Conservation (phyloP, 208 protist genomes). For the Tritrichomonas foetus region DNA sequence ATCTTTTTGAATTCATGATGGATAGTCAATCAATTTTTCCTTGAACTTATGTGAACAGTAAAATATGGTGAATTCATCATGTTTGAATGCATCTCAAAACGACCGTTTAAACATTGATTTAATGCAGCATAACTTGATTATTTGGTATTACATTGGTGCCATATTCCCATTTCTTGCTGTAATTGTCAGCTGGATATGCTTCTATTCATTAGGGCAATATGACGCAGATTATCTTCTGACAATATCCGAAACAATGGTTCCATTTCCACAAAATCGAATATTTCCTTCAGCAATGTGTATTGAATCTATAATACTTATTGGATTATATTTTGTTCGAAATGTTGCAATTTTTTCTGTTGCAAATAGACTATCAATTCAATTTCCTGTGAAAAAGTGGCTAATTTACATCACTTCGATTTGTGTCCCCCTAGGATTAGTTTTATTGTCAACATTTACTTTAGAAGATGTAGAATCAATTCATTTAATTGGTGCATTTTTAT, state of each 20-base stretch:
- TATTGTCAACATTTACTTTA: not conserved
- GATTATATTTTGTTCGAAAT: not conserved
- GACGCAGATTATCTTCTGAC: not conserved
- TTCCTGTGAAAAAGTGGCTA: not conserved
- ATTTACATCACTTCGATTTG: not conserved
- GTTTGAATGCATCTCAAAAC: too few relatives aligned
- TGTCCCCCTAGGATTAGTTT: not conserved
- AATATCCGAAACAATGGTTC: not conserved
- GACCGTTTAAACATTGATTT: not conserved
- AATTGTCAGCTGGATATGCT: not conserved
- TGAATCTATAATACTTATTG: not conserved
- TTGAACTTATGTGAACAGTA: too few relatives aligned
- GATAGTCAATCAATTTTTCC: too few relatives aligned
- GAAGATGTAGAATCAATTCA: not conserved
- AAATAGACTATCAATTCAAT: not conserved
- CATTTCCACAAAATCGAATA: not conserved
- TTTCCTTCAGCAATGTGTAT: constrained; percentile 27
- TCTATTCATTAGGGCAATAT: not conserved
- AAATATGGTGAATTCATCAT: too few relatives aligned
- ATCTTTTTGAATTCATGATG: too few relatives aligned
- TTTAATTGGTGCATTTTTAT: not conserved
- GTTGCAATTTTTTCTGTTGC: not conserved
- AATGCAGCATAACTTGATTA: not conserved
- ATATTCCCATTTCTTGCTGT: not conserved
- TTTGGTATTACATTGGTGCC: not conserved